These are phyloP conservation scores for Russula ochroleuca DNA, from an alignment of 768 basidiomycete species.

Conservation along the genomic window DNA sequence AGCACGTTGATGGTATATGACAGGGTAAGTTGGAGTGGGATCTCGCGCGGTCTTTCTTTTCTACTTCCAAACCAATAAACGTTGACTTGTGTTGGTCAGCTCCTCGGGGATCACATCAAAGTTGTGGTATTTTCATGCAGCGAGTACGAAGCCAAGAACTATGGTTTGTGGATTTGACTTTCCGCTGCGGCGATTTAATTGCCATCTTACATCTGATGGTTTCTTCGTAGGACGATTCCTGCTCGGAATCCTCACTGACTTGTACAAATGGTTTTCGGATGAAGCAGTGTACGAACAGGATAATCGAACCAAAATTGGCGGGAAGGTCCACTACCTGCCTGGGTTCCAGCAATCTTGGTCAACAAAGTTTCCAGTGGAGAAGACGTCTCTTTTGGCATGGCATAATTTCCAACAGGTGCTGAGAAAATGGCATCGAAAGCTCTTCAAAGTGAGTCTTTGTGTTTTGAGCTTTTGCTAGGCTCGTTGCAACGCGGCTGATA, in stretches of 20 bases:
- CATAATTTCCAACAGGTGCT: slow-evolving; percentile 61
- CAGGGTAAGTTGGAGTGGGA: slow-evolving; percentile 40
- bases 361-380: slow-evolving; percentile 42
- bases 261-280: slow-evolving; percentile 75
- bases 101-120: slow-evolving; percentile 81
- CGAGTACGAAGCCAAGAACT: slow-evolving; percentile 93
- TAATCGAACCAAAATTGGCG: slow-evolving; percentile 60
- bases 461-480: too few species aligned
- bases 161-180: slow-evolving; percentile 49
- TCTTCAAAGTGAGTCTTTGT: slow-evolving; percentile 60
- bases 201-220: slow-evolving; percentile 8
- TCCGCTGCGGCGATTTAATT: not conserved
- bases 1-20: slow-evolving; percentile 82
- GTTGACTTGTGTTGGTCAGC: slow-evolving; percentile 41
- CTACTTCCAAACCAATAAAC: not conserved
- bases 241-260: slow-evolving; percentile 67
- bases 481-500: not conserved
- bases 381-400: slow-evolving; percentile 63
- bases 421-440: slow-evolving; percentile 80
- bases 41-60: not conserved
- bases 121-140: slow-evolving; percentile 89
- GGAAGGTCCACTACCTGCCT: slow-evolving; percentile 58
- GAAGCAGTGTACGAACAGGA: slow-evolving; percentile 70
- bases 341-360: slow-evolving; percentile 59
- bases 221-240: slow-evolving; percentile 73